Conservation (phyloP, 169 alveolate genomes). For the Plasmodium vinckei region DNA sequence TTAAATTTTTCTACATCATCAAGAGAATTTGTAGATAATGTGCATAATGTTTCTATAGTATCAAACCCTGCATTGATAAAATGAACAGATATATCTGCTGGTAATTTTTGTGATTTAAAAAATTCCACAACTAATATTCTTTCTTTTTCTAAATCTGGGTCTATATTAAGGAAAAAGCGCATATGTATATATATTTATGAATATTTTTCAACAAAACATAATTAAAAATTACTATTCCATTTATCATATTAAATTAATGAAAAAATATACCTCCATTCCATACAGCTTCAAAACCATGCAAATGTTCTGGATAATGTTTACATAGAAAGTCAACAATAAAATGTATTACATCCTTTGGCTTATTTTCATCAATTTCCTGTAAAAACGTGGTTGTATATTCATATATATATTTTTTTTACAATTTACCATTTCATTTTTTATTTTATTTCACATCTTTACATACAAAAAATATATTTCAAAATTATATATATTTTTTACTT, state of each 20-base stretch:
- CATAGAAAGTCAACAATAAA: conserved; percentile 86
- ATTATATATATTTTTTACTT: conserved; percentile 17
- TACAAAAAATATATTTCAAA: conserved; percentile 11
- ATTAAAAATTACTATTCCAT: background rate
- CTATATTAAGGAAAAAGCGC: conserved; percentile 55
- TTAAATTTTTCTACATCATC: conserved; percentile 90
- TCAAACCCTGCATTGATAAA: conserved; percentile 92
- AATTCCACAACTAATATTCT: conserved; percentile 88
- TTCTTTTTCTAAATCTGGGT: conserved; percentile 89
- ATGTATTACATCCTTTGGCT: conserved; percentile 82
- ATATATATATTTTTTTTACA: background rate
- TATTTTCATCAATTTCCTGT: conserved; percentile 80
- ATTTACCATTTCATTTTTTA: background rate
- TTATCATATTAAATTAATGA: background rate
- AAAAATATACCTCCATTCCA: conserved; percentile 82
- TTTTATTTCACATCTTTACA: conserved; percentile 13
- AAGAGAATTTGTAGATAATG: conserved; percentile 88
- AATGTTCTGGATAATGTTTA: conserved; percentile 85
- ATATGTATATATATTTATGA: background rate
- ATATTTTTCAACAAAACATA: background rate
- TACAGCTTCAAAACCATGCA: conserved; percentile 83
- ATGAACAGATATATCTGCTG: conserved; percentile 89
- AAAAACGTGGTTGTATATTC: background rate
- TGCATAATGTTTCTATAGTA: conserved; percentile 89
- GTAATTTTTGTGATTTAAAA: conserved; percentile 87